Conservation (phyloP, 164 flowering plant species). For the grape (Vitis vinifera) region ASM3070453v1 NC_081823.1:2399501-2400000, state of each 20-base stretch:
- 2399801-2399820: slow-evolving; percentile 26
- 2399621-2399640: slow-evolving; percentile 8
- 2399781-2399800: slow-evolving; percentile 2
- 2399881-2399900: slow-evolving; percentile 48
- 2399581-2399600: neutral
- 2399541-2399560: slow-evolving; percentile 1
- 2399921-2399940: slow-evolving; percentile 25
- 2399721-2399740: neutral
- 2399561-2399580: neutral
- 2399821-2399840: slow-evolving; percentile 7
- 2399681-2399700: neutral
- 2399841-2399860: slow-evolving; percentile 16
- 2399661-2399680: slow-evolving; percentile 4
- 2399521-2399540: neutral
- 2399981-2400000: neutral
- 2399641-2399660: neutral
- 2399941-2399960: slow-evolving; percentile 4
- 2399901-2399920: slow-evolving; percentile 21
- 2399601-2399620: slow-evolving; percentile 18
- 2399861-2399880: slow-evolving; percentile 12
- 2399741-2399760: neutral
- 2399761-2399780: neutral
- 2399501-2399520: neutral
- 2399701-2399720: neutral
- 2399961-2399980: neutral